Conservation (phyloP, 345 rosid genomes). For the Raphanus sativus region DNA sequence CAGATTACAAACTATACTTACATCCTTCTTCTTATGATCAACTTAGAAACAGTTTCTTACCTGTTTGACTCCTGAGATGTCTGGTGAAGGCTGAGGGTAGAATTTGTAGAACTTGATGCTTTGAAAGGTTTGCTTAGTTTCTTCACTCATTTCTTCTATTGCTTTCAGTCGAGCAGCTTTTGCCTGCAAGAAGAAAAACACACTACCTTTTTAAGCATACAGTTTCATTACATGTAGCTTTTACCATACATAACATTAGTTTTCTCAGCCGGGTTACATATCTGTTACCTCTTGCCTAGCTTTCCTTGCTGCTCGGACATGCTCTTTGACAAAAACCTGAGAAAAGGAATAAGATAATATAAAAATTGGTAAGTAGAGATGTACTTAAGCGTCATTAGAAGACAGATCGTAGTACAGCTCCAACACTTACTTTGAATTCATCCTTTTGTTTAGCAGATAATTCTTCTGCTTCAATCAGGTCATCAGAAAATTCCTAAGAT, state of each 20-base stretch:
- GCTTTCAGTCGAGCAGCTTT: slow-evolving; percentile 79
- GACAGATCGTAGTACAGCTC: slow-evolving; percentile 1
- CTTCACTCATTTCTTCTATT: slow-evolving; percentile 79
- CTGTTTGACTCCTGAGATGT: slow-evolving; percentile 11
- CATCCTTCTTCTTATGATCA: not conserved
- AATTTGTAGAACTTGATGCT: slow-evolving; percentile 77
- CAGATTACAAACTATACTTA: too few species aligned
- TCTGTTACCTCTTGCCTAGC: slow-evolving; percentile 56
- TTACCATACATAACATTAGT: too few species aligned
- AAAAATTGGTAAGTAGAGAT: not conserved
- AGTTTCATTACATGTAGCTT: not conserved
- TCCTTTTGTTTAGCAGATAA: slow-evolving; percentile 76
- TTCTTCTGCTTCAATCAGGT: slow-evolving; percentile 56
- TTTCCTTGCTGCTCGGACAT: slow-evolving; percentile 24
- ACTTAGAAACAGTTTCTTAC: not conserved
- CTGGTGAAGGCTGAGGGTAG: slow-evolving; percentile 55
- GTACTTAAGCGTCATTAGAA: not conserved
- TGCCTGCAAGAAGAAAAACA: slow-evolving; percentile 31
- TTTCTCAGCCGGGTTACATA: not conserved
- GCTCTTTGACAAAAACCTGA: slow-evolving; percentile 76
- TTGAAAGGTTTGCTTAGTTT: slow-evolving; percentile 56
- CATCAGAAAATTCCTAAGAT: slow-evolving; percentile 64
- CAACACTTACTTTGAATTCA: slow-evolving; percentile 66
- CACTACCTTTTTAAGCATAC: too few species aligned
- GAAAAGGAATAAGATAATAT: not conserved